Conservation (phyloP, 495 filamentous ascomycete species). For the Hypoxylon cercidicola region DNA sequence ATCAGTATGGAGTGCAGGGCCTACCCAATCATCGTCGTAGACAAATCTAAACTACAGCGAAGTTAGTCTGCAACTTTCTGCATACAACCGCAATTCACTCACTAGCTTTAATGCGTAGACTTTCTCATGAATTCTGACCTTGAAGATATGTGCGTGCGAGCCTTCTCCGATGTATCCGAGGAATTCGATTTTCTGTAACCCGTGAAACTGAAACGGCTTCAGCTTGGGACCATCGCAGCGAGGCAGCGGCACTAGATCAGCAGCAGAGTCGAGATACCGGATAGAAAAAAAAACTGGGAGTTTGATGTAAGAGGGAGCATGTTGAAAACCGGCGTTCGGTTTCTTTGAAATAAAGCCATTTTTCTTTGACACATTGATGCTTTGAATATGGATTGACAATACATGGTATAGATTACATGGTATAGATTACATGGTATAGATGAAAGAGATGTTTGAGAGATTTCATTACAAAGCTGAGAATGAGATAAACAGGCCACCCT, state of each 20-base stretch:
- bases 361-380: neutral
- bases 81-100: neutral
- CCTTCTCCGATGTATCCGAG: constrained; percentile 3
- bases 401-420: too few species aligned
- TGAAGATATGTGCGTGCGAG: constrained; percentile 7
- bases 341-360: constrained; percentile 2
- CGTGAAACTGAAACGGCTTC: constrained; percentile 15
- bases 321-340: neutral
- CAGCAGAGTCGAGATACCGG: constrained; percentile 12
- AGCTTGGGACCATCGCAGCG: constrained; percentile 18
- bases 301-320: neutral
- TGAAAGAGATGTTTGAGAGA: too few species aligned
- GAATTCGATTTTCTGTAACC: constrained; percentile 1
- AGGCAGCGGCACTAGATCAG: constrained; percentile 15
- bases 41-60: neutral
- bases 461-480: too few species aligned
- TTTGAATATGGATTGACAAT: neutral
- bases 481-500: too few species aligned
- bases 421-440: too few species aligned
- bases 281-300: constrained; percentile 1
- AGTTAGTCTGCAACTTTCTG: neutral
- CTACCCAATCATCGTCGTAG: neutral
- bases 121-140: constrained; percentile 1
- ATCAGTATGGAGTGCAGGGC: neutral
- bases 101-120: constrained; percentile 15